These are phyloP conservation scores for Aspergillaceae sp. DNA, from an alignment of 2,329 filamentous ascomycete species.

Conservation along the genomic window DNA sequence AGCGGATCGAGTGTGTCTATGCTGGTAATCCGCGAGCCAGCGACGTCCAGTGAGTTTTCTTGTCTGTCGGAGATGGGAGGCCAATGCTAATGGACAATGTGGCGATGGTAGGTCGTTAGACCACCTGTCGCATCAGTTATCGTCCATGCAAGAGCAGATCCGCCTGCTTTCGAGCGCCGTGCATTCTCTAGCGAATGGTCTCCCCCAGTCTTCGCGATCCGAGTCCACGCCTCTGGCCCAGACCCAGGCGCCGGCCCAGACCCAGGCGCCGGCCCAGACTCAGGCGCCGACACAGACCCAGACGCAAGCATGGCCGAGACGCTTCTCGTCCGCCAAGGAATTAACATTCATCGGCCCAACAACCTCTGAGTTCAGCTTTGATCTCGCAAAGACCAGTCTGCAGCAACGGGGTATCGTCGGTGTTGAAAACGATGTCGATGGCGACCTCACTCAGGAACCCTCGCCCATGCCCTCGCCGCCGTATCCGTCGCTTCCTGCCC, in stretches of 20 bases:
- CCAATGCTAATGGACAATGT: neutral
- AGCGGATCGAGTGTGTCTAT: conserved; percentile 30
- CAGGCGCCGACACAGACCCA: conserved; percentile 1
- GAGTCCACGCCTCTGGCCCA: neutral
- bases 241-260: conserved; percentile 9
- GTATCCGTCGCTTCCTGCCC: conserved; percentile 11
- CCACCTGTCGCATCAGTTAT: conserved; percentile 23
- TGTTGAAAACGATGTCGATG: conserved; percentile 24
- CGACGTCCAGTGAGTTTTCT: conserved; percentile 1
- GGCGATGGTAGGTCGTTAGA: conserved; percentile 14
- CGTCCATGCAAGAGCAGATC: conserved; percentile 56
- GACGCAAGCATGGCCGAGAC: conserved; percentile 3
- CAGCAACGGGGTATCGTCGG: conserved; percentile 75
- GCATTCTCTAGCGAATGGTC: conserved; percentile 49
- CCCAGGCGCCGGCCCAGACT: neutral
- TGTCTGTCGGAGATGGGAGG: neutral
- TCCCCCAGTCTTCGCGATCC: too few species aligned
- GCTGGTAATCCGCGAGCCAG: conserved; percentile 38
- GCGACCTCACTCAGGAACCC: conserved; percentile 44
- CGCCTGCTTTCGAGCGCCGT: conserved; percentile 64
- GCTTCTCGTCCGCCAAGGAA: conserved; percentile 34
- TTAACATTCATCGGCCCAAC: conserved; percentile 75
- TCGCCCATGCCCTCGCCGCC: conserved; percentile 25
- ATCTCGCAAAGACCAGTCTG: conserved; percentile 75
- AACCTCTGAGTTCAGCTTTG: conserved; percentile 71